Evolutionary conservation across 129 eudicot genomes (phyloP), one percentile per base, ranked within the genome.

Genomic region (Rutidosis leptorrhynchoides): DNA sequence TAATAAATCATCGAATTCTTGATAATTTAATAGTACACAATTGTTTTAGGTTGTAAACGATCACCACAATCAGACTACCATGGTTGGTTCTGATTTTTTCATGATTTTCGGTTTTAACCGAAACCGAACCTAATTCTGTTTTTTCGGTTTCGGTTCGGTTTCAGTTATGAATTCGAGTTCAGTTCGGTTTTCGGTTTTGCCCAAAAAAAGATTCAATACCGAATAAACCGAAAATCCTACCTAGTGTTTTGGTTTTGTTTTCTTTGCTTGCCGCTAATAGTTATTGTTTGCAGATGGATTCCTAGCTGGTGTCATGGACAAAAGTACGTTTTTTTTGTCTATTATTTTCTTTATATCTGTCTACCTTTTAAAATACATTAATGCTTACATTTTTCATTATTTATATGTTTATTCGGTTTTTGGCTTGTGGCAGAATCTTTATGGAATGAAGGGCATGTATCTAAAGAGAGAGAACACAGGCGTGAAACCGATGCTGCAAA

Each of bases 221-320:
- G n/a, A n/a, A n/a, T n/a, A n/a, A n/a, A n/a, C n/a, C n/a, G n/a
- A n/a, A n/a, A n/a, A n/a, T n/a, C 73, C 10, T 64, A 26, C 19
- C 26, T 19, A 11, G 46, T 12, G 16, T 40, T 40, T 12, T 16
- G 3, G 0, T 40, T 40, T 40, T 40, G 1, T 12, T 26, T 53
- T 22, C 48, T 73, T 17, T 20, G 8, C 21, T 40, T 45, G 54
- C 3, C 45, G 28, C 45, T 67, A 33, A 52, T 7, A 37, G 42
- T 21, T 14, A 46, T 69, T 70, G 28, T 78, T 51, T 82, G 82
- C 90, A 94, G 99, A 94, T 86, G 99, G 95, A 71, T 86, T 94
- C 64, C 95, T 94, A 72, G 94, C 95, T 62, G 97, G 97, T 62
- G 95, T 94, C 45, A 86, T 94, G 99, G 86, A 82, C 71, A 94